Evolutionary conservation across 208 protist genomes (phyloP), one percentile per base, ranked within the genome.

Genomic region (Trypanosoma caninum): DNA sequence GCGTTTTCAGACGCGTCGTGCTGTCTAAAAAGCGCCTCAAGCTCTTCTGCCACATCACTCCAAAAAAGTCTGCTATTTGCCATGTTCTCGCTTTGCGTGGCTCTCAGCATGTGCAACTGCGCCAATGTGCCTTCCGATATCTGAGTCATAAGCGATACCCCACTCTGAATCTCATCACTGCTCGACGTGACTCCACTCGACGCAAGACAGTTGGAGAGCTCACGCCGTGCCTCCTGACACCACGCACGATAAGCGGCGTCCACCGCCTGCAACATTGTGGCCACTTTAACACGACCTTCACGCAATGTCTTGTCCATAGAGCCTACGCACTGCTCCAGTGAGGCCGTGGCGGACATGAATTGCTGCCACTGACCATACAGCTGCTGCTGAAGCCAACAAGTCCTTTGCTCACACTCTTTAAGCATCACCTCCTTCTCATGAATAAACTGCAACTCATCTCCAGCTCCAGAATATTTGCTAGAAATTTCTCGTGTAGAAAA

Each of bases 241-340:
- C 77, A 83, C 14, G 40, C 37, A 20, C 63, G 34, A 22, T 72
- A 74, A 28, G 61, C 68, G 52, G 52, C 61, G 18, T 67, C 60
- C 10, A 46, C 44, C 11, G 51, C 57, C 28, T 59, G 65, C 22
- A 72, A 72, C 37, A 71, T 53, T n/a, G 60, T 52, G 4, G 59
- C n/a, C 33, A 69, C 61, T 23, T 54, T 61, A 9, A 62, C 60
- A 34, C 72, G 67, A 13, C 62, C 52, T 23, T 62, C 52, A 28
- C 46, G 47, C 20, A 85, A 41, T 18, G 1, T 46, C 40, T 62
- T 30, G 0, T 23, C 23, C 47, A 80, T 65, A 8, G 37, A 37
- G n/a, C 41, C 44, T 33, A 72, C 66, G 30, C 50, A 54, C n/a
- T 77, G 66, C n/a, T 63, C 38, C 1, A 76, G 55, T 7, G 74